Conservation (phyloP, 176 grass and related monocot genomes). For the Chloris gayana region DNA sequence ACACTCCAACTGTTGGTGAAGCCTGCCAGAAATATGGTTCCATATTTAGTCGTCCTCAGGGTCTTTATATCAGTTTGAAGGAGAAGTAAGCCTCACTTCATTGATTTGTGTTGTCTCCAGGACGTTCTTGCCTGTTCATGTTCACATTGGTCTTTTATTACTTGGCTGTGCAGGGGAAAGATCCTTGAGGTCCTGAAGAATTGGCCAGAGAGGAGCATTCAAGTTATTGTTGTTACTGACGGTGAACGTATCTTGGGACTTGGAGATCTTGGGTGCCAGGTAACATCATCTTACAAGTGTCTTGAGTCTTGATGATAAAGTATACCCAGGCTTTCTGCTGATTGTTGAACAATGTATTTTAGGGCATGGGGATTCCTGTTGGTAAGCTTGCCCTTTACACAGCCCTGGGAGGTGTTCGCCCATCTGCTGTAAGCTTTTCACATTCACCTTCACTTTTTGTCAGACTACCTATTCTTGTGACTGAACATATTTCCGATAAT, state of each 20-base stretch:
- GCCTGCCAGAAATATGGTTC: constrained; percentile 96
- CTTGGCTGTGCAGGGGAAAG: constrained; percentile 61
- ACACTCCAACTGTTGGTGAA: constrained; percentile 95
- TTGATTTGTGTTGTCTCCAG: neutral
- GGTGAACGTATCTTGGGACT: constrained; percentile 97
- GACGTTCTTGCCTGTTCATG: constrained; percentile 1
- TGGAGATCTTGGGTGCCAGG: constrained; percentile 97
- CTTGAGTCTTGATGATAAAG: constrained; percentile 18
- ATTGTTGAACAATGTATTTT: constrained; percentile 42
- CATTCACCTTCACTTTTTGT: constrained; percentile 25
- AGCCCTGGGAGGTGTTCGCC: constrained; percentile 92
- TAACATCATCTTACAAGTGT: constrained; percentile 27
- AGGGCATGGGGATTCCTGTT: constrained; percentile 99
- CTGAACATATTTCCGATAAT: constrained; percentile 37
- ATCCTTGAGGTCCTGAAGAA: constrained; percentile 93
- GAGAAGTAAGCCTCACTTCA: constrained; percentile 67
- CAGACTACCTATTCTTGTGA: constrained; percentile 10
- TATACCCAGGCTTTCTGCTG: neutral
- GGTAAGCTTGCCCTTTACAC: constrained; percentile 96
- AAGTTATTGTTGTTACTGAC: constrained; percentile 95
- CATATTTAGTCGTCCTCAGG: constrained; percentile 83
- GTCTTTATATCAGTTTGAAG: constrained; percentile 91
- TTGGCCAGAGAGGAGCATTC: constrained; percentile 95
- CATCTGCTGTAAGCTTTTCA: constrained; percentile 78
- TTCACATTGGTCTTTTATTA: constrained; percentile 27